phyloP scores from a whole-genome alignment of 108 stramenopile genomes.

The Bacterosira constricta region DNA sequence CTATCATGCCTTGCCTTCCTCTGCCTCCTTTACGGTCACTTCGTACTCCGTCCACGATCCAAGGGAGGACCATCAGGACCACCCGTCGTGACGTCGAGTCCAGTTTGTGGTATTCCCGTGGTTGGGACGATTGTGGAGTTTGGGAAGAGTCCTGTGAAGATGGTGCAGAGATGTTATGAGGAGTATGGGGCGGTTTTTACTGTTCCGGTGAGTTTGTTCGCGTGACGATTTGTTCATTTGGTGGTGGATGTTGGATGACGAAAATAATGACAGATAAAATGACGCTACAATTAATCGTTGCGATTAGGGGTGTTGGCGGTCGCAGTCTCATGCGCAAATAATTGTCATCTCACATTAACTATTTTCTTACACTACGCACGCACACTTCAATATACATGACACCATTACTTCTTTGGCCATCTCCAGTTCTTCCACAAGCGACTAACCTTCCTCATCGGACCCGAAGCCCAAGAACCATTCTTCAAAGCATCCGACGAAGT shows the following conservation, averaged over 20 bases:
- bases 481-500: constrained; percentile 93
- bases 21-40: constrained; percentile 28
- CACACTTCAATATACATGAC: not conserved
- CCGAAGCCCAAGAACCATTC: constrained; percentile 95
- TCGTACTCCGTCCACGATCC: constrained; percentile 48
- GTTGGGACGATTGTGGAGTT: constrained; percentile 89
- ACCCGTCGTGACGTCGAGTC: constrained; percentile 67
- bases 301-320: not conserved
- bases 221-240: not conserved
- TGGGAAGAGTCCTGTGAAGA: constrained; percentile 87
- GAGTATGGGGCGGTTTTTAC: constrained; percentile 94
- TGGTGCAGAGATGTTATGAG: constrained; percentile 83
- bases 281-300: too few relatives aligned
- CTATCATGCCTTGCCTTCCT: constrained; percentile 5
- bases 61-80: constrained; percentile 61
- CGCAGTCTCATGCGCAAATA: not conserved
- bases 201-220: constrained; percentile 73
- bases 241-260: not conserved
- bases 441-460: constrained; percentile 97
- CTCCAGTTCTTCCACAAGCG: constrained; percentile 85
- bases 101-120: constrained; percentile 67
- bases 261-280: not conserved
- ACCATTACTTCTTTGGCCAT: not conserved
- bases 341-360: not conserved
- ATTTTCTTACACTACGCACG: not conserved